Base-by-base conservation (phyloP, 148 eudicot genomes). In the Camellia sinensis region DNA sequence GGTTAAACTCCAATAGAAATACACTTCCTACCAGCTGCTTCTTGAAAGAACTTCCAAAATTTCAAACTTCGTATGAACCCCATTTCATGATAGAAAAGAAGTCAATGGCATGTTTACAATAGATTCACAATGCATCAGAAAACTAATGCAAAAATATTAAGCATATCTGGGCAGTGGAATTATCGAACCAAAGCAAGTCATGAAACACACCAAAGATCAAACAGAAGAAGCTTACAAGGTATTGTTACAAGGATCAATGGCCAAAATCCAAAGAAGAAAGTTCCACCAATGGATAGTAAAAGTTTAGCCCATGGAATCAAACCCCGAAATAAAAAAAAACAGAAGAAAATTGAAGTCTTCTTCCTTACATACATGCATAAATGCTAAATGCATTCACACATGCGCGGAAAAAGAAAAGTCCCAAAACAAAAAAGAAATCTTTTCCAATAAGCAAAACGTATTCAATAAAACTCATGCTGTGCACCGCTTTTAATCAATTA, bases 251-350 rank as follows among this genome's bases (percentile, higher is more conserved):
- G 81, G 80, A 96, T 96, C 78, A 92, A 88, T 11, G 93, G 99
- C 94, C 99, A 82, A 87, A 93, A 94, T 7, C 84, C 92, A 87
- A 92, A 82, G 88, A 96, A 89, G 78, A 93, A 91, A 7, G 99
- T 89, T 77, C 92, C 98, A 69, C 98, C 99, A 68, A 92, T 88
- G 57, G 89, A 85, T 79, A 92, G 84, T 83, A 96, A 82, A 82
- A 92, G 85, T 82, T 89, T 91, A 81, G 87, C 97, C 29, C 94
- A 94, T 63, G 98, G 99, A 82, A 94, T 69, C 82, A 91, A 83
- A 71, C 98, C 99, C 99, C 94, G 88, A 73, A 80, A 72, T 73
- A 57, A 82, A 57, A 76, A 13, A 29, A 29, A 22, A 50, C 15
- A 77, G 61, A 10, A 40, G 72, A 29, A 63, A 22, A 76, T 13